Conservation (phyloP, 208 protist species). For the Balamuthia mandrillaris region DNA sequence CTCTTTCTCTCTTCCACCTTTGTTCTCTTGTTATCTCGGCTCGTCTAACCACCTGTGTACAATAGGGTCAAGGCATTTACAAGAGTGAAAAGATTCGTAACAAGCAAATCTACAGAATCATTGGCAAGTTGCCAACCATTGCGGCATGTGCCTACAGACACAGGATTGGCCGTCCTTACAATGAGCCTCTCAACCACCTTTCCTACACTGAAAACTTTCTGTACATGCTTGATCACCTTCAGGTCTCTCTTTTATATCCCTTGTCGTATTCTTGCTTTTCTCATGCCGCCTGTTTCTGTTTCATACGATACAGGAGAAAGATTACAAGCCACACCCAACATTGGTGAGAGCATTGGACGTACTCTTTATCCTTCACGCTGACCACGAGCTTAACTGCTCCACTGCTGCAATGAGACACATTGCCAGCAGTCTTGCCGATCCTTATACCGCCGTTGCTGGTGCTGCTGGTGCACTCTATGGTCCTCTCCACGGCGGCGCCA, state of each 20-base stretch:
- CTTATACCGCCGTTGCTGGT: constrained; percentile 62
- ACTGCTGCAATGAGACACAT: constrained; percentile 74
- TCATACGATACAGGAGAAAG: neutral
- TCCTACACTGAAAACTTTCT: constrained; percentile 77
- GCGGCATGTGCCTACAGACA: constrained; percentile 77
- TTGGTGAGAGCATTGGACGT: constrained; percentile 46
- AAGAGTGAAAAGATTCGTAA: constrained; percentile 56
- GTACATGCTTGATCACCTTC: constrained; percentile 71
- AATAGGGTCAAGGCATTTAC: constrained; percentile 38
- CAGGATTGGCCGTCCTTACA: constrained; percentile 49
- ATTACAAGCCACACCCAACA: constrained; percentile 54
- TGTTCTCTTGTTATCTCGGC: neutral
- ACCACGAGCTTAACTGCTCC: constrained; percentile 79
- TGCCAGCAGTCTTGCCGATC: constrained; percentile 59
- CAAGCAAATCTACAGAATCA: constrained; percentile 73
- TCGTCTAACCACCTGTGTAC: too few relatives aligned
- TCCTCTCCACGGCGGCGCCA: constrained; percentile 72
- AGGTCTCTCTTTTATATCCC: neutral
- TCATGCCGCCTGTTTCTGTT: neutral
- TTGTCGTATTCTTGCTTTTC: neutral
- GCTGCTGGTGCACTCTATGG: constrained; percentile 70
- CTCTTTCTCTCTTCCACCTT: neutral
- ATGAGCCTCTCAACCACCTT: constrained; percentile 61
- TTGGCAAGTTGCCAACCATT: constrained; percentile 77
- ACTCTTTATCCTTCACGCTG: constrained; percentile 44